These are phyloP conservation scores for Globisporangium splendens DNA, from an alignment of 352 stramenopile species.

Conservation along the genomic window DNA sequence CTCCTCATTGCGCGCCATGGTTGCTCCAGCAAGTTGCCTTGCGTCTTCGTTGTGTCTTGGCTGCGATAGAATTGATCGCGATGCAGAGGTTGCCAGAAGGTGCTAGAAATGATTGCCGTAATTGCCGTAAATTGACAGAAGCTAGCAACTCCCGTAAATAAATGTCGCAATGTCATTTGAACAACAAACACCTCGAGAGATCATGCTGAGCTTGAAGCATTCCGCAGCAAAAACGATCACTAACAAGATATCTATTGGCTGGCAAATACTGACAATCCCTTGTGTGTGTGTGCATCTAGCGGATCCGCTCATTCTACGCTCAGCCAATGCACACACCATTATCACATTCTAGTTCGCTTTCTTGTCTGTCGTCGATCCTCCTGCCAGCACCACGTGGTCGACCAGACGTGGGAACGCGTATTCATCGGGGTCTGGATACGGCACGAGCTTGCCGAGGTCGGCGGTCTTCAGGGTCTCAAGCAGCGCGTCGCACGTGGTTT, in stretches of 20 bases:
- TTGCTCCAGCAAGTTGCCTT: slow-evolving; percentile 4
- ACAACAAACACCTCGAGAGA: too few relatives aligned
- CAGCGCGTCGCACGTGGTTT: slow-evolving; percentile 42
- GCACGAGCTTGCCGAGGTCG: slow-evolving; percentile 37
- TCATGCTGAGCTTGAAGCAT: too few relatives aligned
- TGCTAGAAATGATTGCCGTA: background rate
- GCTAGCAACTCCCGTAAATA: too few relatives aligned
- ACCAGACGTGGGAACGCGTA: slow-evolving; percentile 64
- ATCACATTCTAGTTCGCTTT: background rate
- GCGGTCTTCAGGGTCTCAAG: slow-evolving; percentile 27
- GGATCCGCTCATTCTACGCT: too few relatives aligned
- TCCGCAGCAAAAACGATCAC: too few relatives aligned
- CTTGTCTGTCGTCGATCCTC: background rate
- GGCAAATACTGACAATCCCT: too few relatives aligned
- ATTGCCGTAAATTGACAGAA: too few relatives aligned
- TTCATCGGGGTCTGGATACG: slow-evolving; percentile 59
- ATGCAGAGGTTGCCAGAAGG: background rate
- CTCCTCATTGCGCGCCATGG: slow-evolving; percentile 98
- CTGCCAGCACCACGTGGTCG: slow-evolving; percentile 35
- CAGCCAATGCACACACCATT: too few relatives aligned
- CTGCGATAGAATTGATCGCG: background rate
- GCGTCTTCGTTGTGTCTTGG: background rate
- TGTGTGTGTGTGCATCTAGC: too few relatives aligned
- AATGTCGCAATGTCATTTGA: too few relatives aligned
- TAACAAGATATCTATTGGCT: too few relatives aligned